phyloP scores from a whole-genome alignment of 768 basidiomycete species.

The Lentinula sp. region DNA sequence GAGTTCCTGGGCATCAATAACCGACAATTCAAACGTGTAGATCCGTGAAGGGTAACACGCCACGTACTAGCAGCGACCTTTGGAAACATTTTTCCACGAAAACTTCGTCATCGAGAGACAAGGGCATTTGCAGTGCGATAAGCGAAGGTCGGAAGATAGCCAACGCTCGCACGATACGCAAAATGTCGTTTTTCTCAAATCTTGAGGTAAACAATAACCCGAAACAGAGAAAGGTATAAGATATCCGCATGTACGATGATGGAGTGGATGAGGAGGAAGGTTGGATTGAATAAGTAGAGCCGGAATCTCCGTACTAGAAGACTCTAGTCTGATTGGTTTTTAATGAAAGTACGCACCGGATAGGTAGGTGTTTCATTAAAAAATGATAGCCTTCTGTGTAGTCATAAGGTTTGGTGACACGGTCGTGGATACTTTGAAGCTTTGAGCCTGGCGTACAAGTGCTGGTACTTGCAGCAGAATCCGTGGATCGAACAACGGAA shows the following conservation, averaged over 20 bases:
- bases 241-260: constrained; percentile 7
- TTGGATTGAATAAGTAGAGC: constrained; percentile 28
- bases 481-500: constrained; percentile 31
- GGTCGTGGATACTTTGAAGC: constrained; percentile 55
- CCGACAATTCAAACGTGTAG: constrained; percentile 6
- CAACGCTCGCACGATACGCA: constrained; percentile 90
- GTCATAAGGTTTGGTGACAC: constrained; percentile 78
- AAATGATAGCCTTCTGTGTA: constrained; percentile 97
- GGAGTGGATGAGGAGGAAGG: constrained; percentile 11
- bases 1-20: constrained; percentile 57
- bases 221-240: constrained; percentile 10
- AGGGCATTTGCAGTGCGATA: constrained; percentile 96
- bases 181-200: constrained; percentile 94
- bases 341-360: constrained; percentile 54
- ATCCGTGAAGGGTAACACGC: constrained; percentile 8
- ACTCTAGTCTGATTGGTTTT: constrained; percentile 32
- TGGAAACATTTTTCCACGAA: constrained; percentile 97
- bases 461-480: constrained; percentile 12
- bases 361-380: constrained; percentile 89
- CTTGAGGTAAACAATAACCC: constrained; percentile 33
- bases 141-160: constrained; percentile 95
- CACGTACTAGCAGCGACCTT: constrained; percentile 76
- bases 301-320: constrained; percentile 31
- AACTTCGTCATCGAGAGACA: constrained; percentile 92
- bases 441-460: constrained; percentile 24